Evolutionary conservation across 352 stramenopile species (phyloP), one percentile per base, ranked within the genome.

Genomic region (Phytophthora tentaculata): DNA sequence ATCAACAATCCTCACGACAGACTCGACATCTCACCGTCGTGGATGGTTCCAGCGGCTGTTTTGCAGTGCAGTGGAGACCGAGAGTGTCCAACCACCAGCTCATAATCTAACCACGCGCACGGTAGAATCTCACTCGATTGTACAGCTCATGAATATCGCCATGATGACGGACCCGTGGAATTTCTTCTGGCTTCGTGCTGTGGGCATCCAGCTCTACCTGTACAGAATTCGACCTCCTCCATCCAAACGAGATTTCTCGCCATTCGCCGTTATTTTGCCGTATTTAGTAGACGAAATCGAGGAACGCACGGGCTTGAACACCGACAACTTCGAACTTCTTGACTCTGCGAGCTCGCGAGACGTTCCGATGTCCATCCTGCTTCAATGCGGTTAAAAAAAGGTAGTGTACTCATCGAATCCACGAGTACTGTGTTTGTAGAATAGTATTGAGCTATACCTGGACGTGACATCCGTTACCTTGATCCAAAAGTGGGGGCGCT

Each of bases 121-220:
- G 14, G 39, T 44, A 17, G 55, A 55, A 39, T 49, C 48, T 26
- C 60, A 59, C 48, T 74, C 74, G 12, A 59, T 79, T 14, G 26
- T 82, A 13, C 68, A 74, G 14, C 68, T 84, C 9, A 84, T 82
- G 63, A 84, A 84, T 39, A 68, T 84, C n/a, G 72, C 71, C 23
- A 84, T 82, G 76, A 84, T 84, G 71, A 84, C 67, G 20, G 76
- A 84, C 13, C 73, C 76, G 1, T 84, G 70, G 71, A 80, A 71
- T 20, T 54, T 81, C 49, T 69, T 80, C 14, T 71, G 67, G 3
- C 52, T 84, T 19, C 71, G 74, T 5, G 29, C 74, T 19, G 16
- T 80, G 23, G 77, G 77, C 1, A 52, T 73, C 17, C 44, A 69
- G n/a, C 51, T 84, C 4, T 81, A 76, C 37, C 66, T 84, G 20